Evolutionary conservation across 2,329 filamentous ascomycete genomes (phyloP).

Genomic region (Spiromastix sp.): DNA sequence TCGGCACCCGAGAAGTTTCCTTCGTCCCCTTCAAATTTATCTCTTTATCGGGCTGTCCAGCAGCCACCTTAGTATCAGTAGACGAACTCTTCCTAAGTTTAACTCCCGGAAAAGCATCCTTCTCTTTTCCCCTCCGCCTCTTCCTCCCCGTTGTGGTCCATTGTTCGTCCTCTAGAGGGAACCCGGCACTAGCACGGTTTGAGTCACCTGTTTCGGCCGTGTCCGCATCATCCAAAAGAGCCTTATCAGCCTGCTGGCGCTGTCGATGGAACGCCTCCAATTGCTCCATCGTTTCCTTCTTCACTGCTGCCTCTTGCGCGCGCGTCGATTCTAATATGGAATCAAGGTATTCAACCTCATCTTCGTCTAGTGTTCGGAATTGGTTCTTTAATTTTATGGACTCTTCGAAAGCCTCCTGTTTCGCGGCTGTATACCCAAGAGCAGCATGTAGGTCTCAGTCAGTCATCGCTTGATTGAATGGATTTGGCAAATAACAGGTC

Average conservation of each 20-base stretch:
- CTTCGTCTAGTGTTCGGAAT: constrained; percentile 41
- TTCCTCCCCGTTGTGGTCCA: constrained; percentile 43
- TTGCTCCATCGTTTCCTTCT: constrained; percentile 48
- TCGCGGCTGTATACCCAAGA: constrained; percentile 26
- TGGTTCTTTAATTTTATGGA: constrained; percentile 40
- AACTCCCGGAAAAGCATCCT: constrained; percentile 27
- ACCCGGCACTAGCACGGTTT: constrained; percentile 12
- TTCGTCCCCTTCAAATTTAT: too few relatives aligned
- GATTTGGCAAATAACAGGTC: too few relatives aligned
- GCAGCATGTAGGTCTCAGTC: too few relatives aligned
- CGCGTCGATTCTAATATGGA: constrained; percentile 47
- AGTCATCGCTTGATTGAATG: too few relatives aligned
- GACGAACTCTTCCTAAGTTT: constrained; percentile 34
- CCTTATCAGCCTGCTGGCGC: constrained; percentile 49
- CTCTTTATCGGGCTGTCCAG: too few relatives aligned
- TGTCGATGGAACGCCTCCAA: constrained; percentile 49
- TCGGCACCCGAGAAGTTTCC: too few relatives aligned
- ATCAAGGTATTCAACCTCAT: constrained; percentile 43
- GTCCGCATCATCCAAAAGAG: constrained; percentile 28
- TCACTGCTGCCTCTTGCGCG: constrained; percentile 46
- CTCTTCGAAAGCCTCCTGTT: constrained; percentile 44
- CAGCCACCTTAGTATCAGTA: constrained; percentile 13
- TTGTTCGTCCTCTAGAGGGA: constrained; percentile 29
- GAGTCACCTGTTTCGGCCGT: constrained; percentile 14
- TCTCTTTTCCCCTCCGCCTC: constrained; percentile 41